Base-by-base conservation (phyloP, 192 early-diverging fungal genomes). In the Obelidium mucronatum region DNA sequence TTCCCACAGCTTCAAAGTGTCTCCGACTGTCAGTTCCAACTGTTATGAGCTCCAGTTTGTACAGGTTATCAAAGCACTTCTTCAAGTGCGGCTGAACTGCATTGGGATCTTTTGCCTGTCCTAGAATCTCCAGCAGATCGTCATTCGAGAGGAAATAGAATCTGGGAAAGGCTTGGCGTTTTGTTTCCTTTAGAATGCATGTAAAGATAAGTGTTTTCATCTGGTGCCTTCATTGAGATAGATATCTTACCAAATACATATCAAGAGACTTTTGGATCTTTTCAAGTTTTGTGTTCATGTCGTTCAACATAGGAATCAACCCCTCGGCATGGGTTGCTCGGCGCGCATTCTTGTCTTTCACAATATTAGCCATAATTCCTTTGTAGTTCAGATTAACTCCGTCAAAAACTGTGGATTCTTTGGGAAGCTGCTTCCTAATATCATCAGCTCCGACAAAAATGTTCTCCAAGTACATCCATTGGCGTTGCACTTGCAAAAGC, bases 111-210 rank as follows among this genome's bases (percentile, higher is more conserved):
- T 84, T 88, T n/a, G 87, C 72, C 52, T 89, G 85, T 1, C 86
- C 86, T 44, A 89, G 51, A 67, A 89, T 89, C 68, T 89, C 88
- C 2, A 89, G 77, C 35, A 89, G 62, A 68, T 89, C 88, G 66
- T 89, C 88, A 59, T 89, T 89, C 8, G 86, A 89, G 15, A 89
- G 66, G 61, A 89, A 89, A 79, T 89, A 89, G 76, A 89, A 89
- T 34, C 88, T 67, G 22, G 88, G 88, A 65, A 89, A 89, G 11
- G 86, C 78, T 73, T 85, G 84, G 6, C 88, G 71, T 67, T 89
- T 89, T 0, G 87, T 88, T 81, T 89, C 87, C 77, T 78, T 8
- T 58, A 8, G 55, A 31, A 58, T 48, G 8, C 55, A 26, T 22
- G 1, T 51, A 13, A 51, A 39, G 34, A 2, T 11, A 3, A 35